Conservation (phyloP, 2,329 filamentous ascomycete species). For the Aspergillus intermedius region DNA sequence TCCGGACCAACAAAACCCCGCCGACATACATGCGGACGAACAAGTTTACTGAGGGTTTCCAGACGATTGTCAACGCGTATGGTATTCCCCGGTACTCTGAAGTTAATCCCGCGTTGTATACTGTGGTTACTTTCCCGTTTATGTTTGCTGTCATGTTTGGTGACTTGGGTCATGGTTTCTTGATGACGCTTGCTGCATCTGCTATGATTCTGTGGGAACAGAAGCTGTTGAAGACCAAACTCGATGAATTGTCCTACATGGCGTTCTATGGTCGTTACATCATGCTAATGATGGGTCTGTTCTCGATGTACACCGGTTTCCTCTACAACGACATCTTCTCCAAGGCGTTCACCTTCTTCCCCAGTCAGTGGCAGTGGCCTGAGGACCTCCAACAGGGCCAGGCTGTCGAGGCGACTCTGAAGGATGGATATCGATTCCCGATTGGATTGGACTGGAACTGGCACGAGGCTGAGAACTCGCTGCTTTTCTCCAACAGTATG, state of each 20-base stretch:
- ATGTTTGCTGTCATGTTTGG: constrained; percentile 99
- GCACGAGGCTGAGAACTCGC: constrained; percentile 91
- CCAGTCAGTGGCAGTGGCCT: constrained; percentile 84
- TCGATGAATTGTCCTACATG: constrained; percentile 97
- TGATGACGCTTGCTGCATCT: constrained; percentile 75
- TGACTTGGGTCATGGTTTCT: constrained; percentile 85
- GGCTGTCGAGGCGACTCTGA: constrained; percentile 61
- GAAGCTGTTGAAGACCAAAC: constrained; percentile 72
- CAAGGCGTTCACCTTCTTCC: constrained; percentile 80
- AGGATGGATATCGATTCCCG: constrained; percentile 76
- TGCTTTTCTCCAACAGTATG: constrained; percentile 95
- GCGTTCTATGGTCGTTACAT: constrained; percentile 98
- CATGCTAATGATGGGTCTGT: constrained; percentile 94
- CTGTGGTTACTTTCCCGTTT: constrained; percentile 98
- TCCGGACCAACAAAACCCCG: constrained; percentile 92
- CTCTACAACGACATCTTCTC: constrained; percentile 99
- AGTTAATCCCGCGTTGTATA: constrained; percentile 90
- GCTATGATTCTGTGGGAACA: constrained; percentile 98
- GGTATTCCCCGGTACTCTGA: constrained; percentile 96
- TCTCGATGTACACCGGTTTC: constrained; percentile 93
- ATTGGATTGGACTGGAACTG: constrained; percentile 95
- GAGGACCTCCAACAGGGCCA: constrained; percentile 59
- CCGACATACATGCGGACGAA: constrained; percentile 97
- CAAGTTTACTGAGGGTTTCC: constrained; percentile 96
- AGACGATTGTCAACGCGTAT: constrained; percentile 98